Conservation (phyloP, 768 basidiomycete species). For the Clitopilus hobsonii region DNA sequence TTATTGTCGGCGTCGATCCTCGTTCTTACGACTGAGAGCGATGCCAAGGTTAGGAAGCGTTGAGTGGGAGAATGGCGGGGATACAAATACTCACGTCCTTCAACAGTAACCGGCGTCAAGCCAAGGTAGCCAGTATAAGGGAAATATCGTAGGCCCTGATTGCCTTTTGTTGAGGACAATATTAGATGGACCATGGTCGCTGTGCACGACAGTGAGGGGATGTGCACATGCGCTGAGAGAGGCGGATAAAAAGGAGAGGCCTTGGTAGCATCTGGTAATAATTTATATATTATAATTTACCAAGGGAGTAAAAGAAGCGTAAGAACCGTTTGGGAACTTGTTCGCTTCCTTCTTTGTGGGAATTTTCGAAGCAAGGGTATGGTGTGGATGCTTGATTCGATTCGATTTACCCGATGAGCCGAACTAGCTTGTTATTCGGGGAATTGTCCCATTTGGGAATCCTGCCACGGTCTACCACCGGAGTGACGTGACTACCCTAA, state of each 20-base stretch:
- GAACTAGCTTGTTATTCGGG: slow-evolving; percentile 7
- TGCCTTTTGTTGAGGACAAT: slow-evolving; percentile 65
- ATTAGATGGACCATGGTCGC: slow-evolving; percentile 62
- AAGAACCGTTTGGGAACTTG: background rate
- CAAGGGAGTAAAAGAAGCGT: background rate
- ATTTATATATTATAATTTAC: slow-evolving; percentile 26
- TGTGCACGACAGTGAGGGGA: slow-evolving; percentile 22
- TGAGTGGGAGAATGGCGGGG: slow-evolving; percentile 5
- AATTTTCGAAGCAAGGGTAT: slow-evolving; percentile 9
- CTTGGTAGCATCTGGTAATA: slow-evolving; percentile 28
- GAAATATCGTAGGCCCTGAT: slow-evolving; percentile 65
- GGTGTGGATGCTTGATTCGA: slow-evolving; percentile 1
- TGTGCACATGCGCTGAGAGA: slow-evolving; percentile 21
- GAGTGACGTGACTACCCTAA: slow-evolving; percentile 5
- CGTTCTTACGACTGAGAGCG: slow-evolving; percentile 66
- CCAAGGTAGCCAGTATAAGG: slow-evolving; percentile 77
- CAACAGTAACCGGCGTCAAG: slow-evolving; percentile 72
- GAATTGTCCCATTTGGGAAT: background rate
- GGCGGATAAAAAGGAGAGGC: slow-evolving; percentile 38
- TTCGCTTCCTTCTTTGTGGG: slow-evolving; percentile 24
- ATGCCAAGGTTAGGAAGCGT: slow-evolving; percentile 5
- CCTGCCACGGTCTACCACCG: background rate
- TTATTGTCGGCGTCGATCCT: slow-evolving; percentile 67
- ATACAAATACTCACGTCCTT: slow-evolving; percentile 53
- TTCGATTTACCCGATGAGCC: slow-evolving; percentile 1